Evolutionary conservation across 140 eudicot species (phyloP), one percentile per base, ranked within the genome.

Genomic region (Senecio squalidus): DNA sequence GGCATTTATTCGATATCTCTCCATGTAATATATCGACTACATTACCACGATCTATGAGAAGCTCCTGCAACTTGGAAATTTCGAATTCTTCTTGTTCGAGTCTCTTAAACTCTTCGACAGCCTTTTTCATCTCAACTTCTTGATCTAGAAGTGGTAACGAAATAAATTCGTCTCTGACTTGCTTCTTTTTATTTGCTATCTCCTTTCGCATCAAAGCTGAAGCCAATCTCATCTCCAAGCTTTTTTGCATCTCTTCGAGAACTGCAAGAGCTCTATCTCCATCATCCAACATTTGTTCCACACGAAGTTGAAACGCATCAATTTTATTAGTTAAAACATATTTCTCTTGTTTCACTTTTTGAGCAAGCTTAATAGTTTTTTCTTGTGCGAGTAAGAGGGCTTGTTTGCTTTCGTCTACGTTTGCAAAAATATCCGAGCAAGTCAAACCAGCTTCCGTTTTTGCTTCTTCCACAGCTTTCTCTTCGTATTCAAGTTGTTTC

Each of bases 361-460:
- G 86, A 39, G 88, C 77, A 77, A 71, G 86, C 95, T 57, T 83
- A 68, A 75, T 80, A 67, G 83, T 87, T 73, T 73, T 83, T 70
- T 80, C 94, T 31, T 83, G 73, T 18, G 94, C 94, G 27, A 31
- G 71, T 43, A 60, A 71, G 13, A 73, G 72, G 52, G 64, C 64
- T 59, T 43, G 54, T 58, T 75, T 80, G 9, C 78, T 70, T 17
- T 83, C 84, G 3, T 83, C 78, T 58, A 73, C 75, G 69, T 63
- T 70, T 24, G 34, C 29, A 41, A 72, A 71, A 26, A 62, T 65
- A 44, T 67, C 75, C 1, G 56, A 25, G 46, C 86, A 78, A 38
- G 84, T 75, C 16, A 50, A 3, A 17, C 68, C 78, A 58, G 87
- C 88, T 55, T 74, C 85, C 25, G 60, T 62, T 47, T 80, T 72